A percentile compares a stretch with the other conserved stretches of the same genome.
Conservation (phyloP, 345 rosid genomes). For the Linum lewisii region DNA sequence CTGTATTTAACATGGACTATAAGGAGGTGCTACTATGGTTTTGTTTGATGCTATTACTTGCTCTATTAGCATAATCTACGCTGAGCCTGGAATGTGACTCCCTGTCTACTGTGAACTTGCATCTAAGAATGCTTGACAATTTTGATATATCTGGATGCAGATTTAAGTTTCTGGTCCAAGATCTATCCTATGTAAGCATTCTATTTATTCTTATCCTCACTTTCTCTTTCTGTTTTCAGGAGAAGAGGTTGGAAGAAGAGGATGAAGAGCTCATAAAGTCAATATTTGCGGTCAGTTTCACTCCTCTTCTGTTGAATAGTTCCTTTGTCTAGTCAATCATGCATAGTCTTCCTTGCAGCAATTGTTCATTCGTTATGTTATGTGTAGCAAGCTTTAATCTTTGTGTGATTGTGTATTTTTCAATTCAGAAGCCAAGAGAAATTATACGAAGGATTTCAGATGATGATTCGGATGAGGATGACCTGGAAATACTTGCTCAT, state of each 20-base stretch:
- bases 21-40: not conserved
- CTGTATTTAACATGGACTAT: not conserved
- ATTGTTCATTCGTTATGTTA: not conserved
- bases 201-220: not conserved
- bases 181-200: not conserved
- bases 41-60: not conserved
- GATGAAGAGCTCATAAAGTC: not conserved
- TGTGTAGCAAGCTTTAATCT: not conserved
- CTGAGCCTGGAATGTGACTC: not conserved
- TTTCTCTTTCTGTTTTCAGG: not conserved
- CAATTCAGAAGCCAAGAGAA: not conserved
- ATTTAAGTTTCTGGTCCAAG: not conserved
- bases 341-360: too few species aligned
- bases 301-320: not conserved
- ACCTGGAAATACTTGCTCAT: not conserved
- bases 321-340: too few species aligned
- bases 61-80: not conserved
- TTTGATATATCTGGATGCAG: not conserved
- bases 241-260: conserved; percentile 1
- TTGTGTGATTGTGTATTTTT: not conserved
- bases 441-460: not conserved
- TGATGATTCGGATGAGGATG: not conserved
- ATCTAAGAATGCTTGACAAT: too few species aligned
- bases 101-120: too few species aligned
- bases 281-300: not conserved